Percentiles rank a stretch among this genome's conserved stretches.
phyloP scores from a whole-genome alignment of 164 flowering plant genomes.

The Vitis rupestris region DNA sequence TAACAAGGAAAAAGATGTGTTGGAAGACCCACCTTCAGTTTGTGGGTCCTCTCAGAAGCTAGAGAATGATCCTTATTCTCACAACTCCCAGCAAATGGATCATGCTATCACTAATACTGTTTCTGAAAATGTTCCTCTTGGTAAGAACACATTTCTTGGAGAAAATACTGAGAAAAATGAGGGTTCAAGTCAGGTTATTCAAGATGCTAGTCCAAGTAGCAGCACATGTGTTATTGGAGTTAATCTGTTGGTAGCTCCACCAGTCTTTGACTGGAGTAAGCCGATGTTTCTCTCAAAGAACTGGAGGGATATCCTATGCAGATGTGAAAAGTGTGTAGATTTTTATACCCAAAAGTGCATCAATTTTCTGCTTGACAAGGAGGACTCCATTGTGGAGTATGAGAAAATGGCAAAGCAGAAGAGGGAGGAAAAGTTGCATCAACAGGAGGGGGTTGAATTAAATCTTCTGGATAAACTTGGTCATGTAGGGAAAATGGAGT shows the following conservation, averaged over 20 bases:
- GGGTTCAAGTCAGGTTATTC: constrained; percentile 13
- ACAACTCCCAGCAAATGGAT: constrained; percentile 13
- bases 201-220: constrained; percentile 15
- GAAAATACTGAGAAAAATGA: constrained; percentile 29
- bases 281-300: constrained; percentile 78
- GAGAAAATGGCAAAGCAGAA: constrained; percentile 81
- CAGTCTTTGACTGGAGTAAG: constrained; percentile 35
- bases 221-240: constrained; percentile 53
- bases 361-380: constrained; percentile 69
- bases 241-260: constrained; percentile 30
- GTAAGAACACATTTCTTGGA: constrained; percentile 17
- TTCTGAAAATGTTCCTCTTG: constrained; percentile 21
- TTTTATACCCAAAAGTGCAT: constrained; percentile 57
- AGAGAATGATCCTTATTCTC: constrained; percentile 23
- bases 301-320: constrained; percentile 87
- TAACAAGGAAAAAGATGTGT: constrained; percentile 33
- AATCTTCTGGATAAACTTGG: constrained; percentile 71
- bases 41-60: constrained; percentile 27
- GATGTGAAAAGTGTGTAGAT: constrained; percentile 58
- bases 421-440: constrained; percentile 84
- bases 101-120: constrained; percentile 9
- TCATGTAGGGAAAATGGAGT: constrained; percentile 84
- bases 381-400: constrained; percentile 88
- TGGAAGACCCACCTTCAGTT: constrained; percentile 30
- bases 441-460: constrained; percentile 67